Percentiles rank a stretch among this genome's conserved stretches.
phyloP scores from a whole-genome alignment of 2,329 filamentous ascomycete species.

The Fusarium ramigenum region DNA sequence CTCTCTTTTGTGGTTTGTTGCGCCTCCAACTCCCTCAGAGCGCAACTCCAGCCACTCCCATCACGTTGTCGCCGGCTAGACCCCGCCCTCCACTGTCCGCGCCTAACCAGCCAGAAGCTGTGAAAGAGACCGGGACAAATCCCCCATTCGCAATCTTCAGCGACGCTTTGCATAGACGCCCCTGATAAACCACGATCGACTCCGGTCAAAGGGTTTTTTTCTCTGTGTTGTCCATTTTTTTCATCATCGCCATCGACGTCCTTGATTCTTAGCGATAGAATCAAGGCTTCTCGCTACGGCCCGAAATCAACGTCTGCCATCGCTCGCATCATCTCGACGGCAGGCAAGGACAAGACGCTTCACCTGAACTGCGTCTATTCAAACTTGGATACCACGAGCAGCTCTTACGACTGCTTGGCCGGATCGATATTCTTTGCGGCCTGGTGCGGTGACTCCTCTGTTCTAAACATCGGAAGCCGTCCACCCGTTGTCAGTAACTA shows the following conservation, averaged over 20 bases:
- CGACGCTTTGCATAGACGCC: slow-evolving; percentile 28
- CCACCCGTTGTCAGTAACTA: slow-evolving; percentile 12
- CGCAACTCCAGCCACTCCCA: slow-evolving; percentile 42
- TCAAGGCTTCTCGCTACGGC: slow-evolving; percentile 4
- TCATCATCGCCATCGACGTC: slow-evolving; percentile 11
- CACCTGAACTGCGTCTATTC: background rate
- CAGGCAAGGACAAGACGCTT: slow-evolving; percentile 14
- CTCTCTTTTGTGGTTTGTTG: slow-evolving; percentile 10
- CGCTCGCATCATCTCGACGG: slow-evolving; percentile 3
- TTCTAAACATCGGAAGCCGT: slow-evolving; percentile 1
- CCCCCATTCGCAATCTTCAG: slow-evolving; percentile 28
- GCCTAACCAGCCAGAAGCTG: slow-evolving; percentile 43
- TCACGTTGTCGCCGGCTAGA: slow-evolving; percentile 43
- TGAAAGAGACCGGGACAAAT: slow-evolving; percentile 33
- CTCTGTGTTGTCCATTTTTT: slow-evolving; percentile 3
- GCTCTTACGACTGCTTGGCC: slow-evolving; percentile 14
- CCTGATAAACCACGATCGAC: slow-evolving; percentile 19
- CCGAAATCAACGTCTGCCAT: slow-evolving; percentile 11
- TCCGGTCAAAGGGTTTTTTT: background rate
- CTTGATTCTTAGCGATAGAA: slow-evolving; percentile 2
- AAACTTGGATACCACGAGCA: slow-evolving; percentile 14
- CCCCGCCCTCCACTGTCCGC: slow-evolving; percentile 42
- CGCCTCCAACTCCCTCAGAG: slow-evolving; percentile 27
- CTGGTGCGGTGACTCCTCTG: background rate
- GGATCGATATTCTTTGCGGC: slow-evolving; percentile 8